Percentiles rank a stretch among this genome's conserved stretches.
phyloP scores from a whole-genome alignment of 768 basidiomycete species.

The Suillus sp. region DNA sequence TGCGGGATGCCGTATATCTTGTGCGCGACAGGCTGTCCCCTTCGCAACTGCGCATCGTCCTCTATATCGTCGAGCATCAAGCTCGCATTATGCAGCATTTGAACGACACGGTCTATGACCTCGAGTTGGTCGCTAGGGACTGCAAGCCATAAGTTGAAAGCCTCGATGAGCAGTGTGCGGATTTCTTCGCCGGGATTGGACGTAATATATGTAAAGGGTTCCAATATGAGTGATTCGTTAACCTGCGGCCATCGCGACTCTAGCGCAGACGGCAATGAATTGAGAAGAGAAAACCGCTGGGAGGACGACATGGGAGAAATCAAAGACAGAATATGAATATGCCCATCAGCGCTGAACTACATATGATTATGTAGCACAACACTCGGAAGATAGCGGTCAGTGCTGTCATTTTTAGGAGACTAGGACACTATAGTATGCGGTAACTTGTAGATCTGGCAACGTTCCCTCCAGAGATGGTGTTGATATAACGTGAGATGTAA shows the following conservation, averaged over 20 bases:
- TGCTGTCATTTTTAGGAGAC: not conserved
- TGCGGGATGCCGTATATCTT: conserved; percentile 97
- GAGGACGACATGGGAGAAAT: conserved; percentile 6
- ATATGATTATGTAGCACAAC: conserved; percentile 5
- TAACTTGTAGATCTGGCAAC: not conserved
- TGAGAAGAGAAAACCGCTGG: not conserved
- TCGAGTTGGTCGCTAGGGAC: conserved; percentile 73
- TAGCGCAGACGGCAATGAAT: not conserved
- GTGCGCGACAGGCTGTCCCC: conserved; percentile 88
- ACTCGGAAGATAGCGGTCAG: conserved; percentile 14
- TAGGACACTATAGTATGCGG: not conserved
- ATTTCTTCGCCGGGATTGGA: conserved; percentile 93
- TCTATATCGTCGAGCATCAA: conserved; percentile 96
- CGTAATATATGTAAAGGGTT: conserved; percentile 85
- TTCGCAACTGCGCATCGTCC: conserved; percentile 82
- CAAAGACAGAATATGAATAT: not conserved
- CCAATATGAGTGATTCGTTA: conserved; percentile 52
- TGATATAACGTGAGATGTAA: too few relatives aligned
- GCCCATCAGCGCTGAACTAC: not conserved
- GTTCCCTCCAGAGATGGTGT: not conserved
- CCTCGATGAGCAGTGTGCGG: conserved; percentile 81
- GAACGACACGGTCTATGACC: conserved; percentile 79
- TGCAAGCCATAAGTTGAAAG: conserved; percentile 91
- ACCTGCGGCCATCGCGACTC: conserved; percentile 38
- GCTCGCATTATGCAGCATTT: conserved; percentile 94